Evolutionary conservation across 2,329 filamentous ascomycete genomes (phyloP).

Genomic region (Ceratocystis destructans): DNA sequence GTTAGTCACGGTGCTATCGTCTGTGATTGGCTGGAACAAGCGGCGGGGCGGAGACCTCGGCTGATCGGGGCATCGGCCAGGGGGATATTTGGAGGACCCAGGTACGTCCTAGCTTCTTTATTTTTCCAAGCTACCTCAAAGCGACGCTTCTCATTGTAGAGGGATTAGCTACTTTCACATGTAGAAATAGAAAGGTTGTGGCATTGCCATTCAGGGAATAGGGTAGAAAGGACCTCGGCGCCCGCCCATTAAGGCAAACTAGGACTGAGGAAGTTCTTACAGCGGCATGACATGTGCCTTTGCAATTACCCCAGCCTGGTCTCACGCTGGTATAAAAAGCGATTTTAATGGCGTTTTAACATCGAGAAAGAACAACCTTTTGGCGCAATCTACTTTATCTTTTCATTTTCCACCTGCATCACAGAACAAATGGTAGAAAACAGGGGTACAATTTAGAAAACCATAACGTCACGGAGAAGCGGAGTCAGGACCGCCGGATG

Average conservation of each 20-base stretch:
- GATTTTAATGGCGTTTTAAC: background rate
- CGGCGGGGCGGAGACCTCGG: constrained; percentile 16
- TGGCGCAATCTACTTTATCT: background rate
- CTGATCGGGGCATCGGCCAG: constrained; percentile 13
- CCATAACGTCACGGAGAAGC: background rate
- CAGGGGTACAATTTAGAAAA: background rate
- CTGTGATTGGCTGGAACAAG: constrained; percentile 6
- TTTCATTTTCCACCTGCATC: background rate
- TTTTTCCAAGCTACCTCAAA: background rate
- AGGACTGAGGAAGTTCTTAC: background rate
- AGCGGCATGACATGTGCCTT: background rate
- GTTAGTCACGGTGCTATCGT: background rate
- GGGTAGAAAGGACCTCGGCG: background rate
- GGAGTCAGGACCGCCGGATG: constrained; percentile 6
- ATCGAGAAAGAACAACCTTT: background rate
- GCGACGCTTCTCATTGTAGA: background rate
- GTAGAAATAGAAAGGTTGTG: background rate
- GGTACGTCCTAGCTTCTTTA: background rate
- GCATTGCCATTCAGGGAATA: background rate
- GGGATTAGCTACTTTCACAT: too few relatives aligned
- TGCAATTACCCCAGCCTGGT: background rate
- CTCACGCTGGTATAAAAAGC: background rate
- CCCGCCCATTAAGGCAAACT: background rate
- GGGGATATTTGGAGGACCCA: constrained; percentile 9
- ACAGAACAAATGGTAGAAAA: background rate